A percentile compares a stretch with the other conserved stretches of the same genome.
phyloP scores from a whole-genome alignment of 495 filamentous ascomycete species.

The Talaromyces thailandensis region DNA sequence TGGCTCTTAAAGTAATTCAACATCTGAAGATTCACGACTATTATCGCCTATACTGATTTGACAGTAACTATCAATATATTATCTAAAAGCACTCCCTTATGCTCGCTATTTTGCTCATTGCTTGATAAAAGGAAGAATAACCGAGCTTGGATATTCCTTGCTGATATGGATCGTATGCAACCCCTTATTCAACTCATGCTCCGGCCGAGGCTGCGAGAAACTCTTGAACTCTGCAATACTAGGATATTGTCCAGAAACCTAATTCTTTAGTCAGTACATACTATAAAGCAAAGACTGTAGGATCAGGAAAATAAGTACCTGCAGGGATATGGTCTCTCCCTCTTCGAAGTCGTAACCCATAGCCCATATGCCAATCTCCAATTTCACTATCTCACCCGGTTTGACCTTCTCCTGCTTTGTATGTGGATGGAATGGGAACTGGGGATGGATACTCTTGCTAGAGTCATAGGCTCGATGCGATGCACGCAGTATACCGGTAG shows the following conservation, averaged over 20 bases:
- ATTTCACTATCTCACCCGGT: slow-evolving; percentile 20
- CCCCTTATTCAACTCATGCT: slow-evolving; percentile 25
- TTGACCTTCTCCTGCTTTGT: slow-evolving; percentile 22
- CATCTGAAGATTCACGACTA: no score
- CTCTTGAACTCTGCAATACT: slow-evolving; percentile 25
- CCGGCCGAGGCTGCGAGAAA: slow-evolving; percentile 21
- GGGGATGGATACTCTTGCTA: slow-evolving; percentile 15
- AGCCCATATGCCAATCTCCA: slow-evolving; percentile 25
- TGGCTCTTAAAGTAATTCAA: no score
- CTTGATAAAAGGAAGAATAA: slow-evolving; percentile 28
- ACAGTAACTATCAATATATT: not conserved
- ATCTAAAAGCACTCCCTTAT: not conserved
- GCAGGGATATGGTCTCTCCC: slow-evolving; percentile 18
- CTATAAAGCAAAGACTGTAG: not conserved
- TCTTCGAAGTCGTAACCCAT: slow-evolving; percentile 24
- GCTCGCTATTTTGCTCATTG: not conserved
- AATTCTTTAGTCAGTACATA: not conserved
- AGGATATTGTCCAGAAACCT: slow-evolving; percentile 27
- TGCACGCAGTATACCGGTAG: slow-evolving; percentile 24
- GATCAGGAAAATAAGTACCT: slow-evolving; percentile 10
- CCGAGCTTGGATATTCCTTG: slow-evolving; percentile 20
- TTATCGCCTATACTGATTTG: no score
- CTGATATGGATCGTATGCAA: slow-evolving; percentile 23
- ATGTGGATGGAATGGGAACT: slow-evolving; percentile 28
- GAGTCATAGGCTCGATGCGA: slow-evolving; percentile 22